Conservation (phyloP, 495 filamentous ascomycete genomes). For the Aspergillus bertholletiae region DNA sequence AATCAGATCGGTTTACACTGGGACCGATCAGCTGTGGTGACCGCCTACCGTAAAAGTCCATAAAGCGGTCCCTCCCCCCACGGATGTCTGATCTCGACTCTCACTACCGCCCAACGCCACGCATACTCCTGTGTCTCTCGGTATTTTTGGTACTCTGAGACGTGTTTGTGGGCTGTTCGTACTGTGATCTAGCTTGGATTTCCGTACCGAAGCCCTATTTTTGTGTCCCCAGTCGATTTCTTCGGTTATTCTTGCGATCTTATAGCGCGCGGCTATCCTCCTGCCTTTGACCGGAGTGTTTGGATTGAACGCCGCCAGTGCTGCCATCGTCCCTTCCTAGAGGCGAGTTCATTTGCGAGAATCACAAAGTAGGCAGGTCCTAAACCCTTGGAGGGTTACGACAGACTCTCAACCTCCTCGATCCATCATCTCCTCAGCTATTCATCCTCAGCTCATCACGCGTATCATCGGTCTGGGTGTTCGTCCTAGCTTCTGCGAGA, state of each 20-base stretch:
- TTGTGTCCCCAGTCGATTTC: conserved; percentile 4
- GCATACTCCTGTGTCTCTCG: conserved; percentile 12
- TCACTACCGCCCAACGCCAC: conserved; percentile 33
- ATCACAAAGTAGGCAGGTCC: not conserved
- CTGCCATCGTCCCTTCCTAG: conserved; percentile 10
- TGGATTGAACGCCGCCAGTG: conserved; percentile 7
- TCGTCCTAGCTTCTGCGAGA: not conserved
- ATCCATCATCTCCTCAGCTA: not conserved
- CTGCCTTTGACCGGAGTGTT: conserved; percentile 2
- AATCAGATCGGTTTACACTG: not conserved
- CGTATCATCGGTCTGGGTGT: not conserved
- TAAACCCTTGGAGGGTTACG: not conserved
- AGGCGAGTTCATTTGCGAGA: not conserved
- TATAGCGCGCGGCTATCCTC: not conserved
- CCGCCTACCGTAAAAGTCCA: conserved; percentile 30
- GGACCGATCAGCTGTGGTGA: conserved; percentile 13
- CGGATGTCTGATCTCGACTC: conserved; percentile 7
- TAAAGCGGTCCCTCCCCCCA: conserved; percentile 7
- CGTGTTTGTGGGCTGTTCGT: conserved; percentile 1
- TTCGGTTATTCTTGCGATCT: not conserved
- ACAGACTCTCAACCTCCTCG: not conserved
- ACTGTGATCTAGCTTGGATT: not conserved
- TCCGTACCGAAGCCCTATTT: not conserved
- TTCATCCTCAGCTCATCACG: not conserved
- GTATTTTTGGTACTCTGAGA: not conserved